Conservation (phyloP, 2,329 filamentous ascomycete species). For the Blastomyces percursus region DNA sequence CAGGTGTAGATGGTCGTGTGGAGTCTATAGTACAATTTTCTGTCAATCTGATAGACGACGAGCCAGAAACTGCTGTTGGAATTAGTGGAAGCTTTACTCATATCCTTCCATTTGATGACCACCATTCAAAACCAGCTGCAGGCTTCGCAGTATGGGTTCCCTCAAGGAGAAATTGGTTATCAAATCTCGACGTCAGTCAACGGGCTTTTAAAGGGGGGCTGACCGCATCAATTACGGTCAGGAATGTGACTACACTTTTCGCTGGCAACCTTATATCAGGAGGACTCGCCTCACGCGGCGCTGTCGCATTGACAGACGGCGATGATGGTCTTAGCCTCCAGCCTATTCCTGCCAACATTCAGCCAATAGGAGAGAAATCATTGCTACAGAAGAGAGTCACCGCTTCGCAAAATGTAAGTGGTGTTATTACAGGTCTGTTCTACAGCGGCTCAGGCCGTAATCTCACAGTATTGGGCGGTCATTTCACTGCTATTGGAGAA, state of each 20-base stretch:
- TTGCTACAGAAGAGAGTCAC: constrained; percentile 19
- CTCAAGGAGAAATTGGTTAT: constrained; percentile 74
- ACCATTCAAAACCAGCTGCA: constrained; percentile 49
- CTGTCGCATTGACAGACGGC: constrained; percentile 48
- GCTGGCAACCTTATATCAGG: constrained; percentile 74
- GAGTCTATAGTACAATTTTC: constrained; percentile 61
- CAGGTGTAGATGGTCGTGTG: constrained; percentile 73
- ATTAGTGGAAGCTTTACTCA: constrained; percentile 70
- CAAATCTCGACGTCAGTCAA: constrained; percentile 57
- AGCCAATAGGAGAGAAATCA: constrained; percentile 17
- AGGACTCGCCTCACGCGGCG: constrained; percentile 60
- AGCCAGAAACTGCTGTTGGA: constrained; percentile 61
- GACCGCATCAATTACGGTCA: constrained; percentile 54
- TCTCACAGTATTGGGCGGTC: constrained; percentile 77
- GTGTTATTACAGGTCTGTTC: constrained; percentile 20
- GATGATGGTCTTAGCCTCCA: constrained; percentile 27
- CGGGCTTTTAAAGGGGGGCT: constrained; percentile 62
- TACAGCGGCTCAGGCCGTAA: constrained; percentile 39
- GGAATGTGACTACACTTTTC: constrained; percentile 50
- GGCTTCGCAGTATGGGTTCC: constrained; percentile 91
- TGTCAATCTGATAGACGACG: constrained; percentile 62
- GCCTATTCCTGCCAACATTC: constrained; percentile 42
- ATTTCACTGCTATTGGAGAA: constrained; percentile 61
- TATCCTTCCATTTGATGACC: constrained; percentile 47
- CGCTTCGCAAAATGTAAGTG: constrained; percentile 27